Evolutionary conservation across 2,329 filamentous ascomycete species (phyloP).

Genomic region (Fusarium transvaalense): DNA sequence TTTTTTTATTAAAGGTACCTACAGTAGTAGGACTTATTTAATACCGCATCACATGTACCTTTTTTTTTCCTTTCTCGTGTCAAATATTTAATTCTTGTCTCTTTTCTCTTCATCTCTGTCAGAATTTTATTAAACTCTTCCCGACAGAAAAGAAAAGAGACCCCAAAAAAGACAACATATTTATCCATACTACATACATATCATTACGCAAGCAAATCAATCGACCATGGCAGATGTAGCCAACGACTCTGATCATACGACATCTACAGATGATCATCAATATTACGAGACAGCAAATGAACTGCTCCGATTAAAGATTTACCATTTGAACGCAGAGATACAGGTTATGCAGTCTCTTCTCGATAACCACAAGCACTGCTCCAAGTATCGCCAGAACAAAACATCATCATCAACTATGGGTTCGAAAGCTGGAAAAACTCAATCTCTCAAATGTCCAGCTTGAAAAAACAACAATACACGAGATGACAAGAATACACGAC

Average conservation of each 20-base stretch:
- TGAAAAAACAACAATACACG: rapidly evolving
- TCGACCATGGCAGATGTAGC: not conserved
- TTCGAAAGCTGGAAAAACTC: not conserved
- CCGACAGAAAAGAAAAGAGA: not conserved
- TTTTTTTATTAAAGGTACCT: too few species aligned
- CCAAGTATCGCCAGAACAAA: not conserved
- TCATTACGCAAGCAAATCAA: not conserved
- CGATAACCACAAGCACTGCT: constrained; percentile 5
- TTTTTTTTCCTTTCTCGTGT: not conserved
- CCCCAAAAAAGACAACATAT: not conserved
- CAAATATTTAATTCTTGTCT: not conserved
- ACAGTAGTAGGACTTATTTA: not conserved
- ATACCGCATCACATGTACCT: not conserved
- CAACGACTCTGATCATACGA: not conserved
- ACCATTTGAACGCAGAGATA: not conserved
- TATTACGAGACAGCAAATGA: not conserved
- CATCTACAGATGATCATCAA: rapidly evolving
- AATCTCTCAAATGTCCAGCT: not conserved
- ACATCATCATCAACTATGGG: rapidly evolving
- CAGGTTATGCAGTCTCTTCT: not conserved
- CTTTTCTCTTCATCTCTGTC: not conserved
- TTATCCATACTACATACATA: not conserved
- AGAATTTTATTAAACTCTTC: not conserved
- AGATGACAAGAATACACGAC: not conserved
- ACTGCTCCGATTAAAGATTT: constrained; percentile 1